Conservation (phyloP, 805 yeast genomes). For the Myxozyma kluyveri region DNA sequence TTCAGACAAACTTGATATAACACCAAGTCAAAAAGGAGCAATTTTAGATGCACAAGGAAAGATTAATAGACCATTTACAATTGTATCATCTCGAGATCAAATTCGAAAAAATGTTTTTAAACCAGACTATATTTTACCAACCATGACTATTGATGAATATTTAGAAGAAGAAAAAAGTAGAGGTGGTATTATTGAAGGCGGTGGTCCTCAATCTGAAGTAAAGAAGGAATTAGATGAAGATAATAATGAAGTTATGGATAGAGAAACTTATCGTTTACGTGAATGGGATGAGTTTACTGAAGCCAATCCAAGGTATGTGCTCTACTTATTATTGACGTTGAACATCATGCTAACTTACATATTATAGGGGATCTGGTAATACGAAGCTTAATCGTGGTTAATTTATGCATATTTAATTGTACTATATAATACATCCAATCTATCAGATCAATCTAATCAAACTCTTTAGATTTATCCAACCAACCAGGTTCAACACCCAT, state of each 20-base stretch:
- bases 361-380: conserved; percentile 73
- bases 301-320: conserved; percentile 56
- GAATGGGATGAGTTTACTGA: conserved; percentile 95
- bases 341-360: background rate
- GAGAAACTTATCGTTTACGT: conserved; percentile 70
- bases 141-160: conserved; percentile 91
- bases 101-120: conserved; percentile 70
- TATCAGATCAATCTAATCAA: no score
- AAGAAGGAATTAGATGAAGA: conserved; percentile 61
- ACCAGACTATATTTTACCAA: conserved; percentile 88
- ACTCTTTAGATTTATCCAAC: conserved; percentile 14
- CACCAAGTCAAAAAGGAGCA: conserved; percentile 38
- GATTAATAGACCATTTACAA: conserved; percentile 78
- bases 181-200: conserved; percentile 64
- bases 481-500: conserved; percentile 36
- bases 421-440: background rate
- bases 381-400: conserved; percentile 62
- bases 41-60: conserved; percentile 68
- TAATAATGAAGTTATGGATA: conserved; percentile 56
- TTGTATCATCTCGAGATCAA: conserved; percentile 54
- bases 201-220: conserved; percentile 30
- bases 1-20: conserved; percentile 60
- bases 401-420: background rate
- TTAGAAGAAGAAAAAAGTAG: conserved; percentile 79
- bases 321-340: background rate